A percentile compares a stretch with the other conserved stretches of the same genome.
These are phyloP conservation scores for Pinus albicaulis DNA, from an alignment of 75 land plant species.

Conservation along the genomic window DNA sequence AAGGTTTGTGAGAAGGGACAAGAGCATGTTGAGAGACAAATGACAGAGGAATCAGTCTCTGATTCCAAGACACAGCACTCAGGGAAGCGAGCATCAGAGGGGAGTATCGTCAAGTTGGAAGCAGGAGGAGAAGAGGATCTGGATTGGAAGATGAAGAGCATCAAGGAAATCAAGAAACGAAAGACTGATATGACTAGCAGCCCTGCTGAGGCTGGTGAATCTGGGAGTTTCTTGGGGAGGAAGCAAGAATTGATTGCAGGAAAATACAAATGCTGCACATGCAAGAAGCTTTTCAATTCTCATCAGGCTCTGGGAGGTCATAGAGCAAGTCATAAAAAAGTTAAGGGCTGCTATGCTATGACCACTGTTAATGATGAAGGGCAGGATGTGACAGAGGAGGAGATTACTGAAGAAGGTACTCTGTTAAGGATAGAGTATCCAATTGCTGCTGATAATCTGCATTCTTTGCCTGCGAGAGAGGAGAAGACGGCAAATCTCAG, in stretches of 20 bases:
- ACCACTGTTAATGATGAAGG: neutral
- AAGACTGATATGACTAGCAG: conserved; percentile 2
- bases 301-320: conserved; percentile 30
- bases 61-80: neutral
- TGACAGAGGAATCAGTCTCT: neutral
- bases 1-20: neutral
- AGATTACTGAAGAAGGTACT: neutral
- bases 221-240: no score
- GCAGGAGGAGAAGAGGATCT: neutral
- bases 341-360: conserved; percentile 19
- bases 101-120: neutral
- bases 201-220: neutral
- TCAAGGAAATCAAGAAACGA: neutral
- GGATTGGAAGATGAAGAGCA: neutral
- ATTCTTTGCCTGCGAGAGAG: conserved; percentile 1
- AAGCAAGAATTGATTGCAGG: neutral
- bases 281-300: conserved; percentile 24
- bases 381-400: conserved; percentile 1
- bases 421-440: conserved; percentile 2
- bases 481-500: neutral
- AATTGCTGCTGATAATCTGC: neutral
- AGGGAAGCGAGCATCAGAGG: neutral
- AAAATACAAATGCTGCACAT: conserved; percentile 21
- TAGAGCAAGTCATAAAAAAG: conserved; percentile 20
- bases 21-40: neutral